Percentiles rank a stretch among this genome's conserved stretches.
Evolutionary conservation across 176 grass and related monocot species (phyloP).

Genomic region (Sorghum bicolor): DNA sequence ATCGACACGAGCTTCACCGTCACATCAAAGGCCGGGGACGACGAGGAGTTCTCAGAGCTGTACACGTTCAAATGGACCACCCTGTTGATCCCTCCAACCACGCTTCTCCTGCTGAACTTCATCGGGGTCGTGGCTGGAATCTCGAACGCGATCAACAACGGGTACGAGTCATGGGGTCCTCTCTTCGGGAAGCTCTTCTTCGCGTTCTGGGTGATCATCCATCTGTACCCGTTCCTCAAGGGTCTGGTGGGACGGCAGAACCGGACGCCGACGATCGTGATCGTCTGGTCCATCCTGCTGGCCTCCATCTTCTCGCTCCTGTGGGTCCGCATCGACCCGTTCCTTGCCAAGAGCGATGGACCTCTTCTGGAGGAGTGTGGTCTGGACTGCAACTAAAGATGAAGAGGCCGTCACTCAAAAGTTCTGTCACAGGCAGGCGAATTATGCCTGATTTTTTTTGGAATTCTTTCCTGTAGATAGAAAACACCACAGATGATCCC

Average conservation of each 20-base stretch:
- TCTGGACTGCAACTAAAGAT: slow-evolving; percentile 57
- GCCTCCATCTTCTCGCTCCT: slow-evolving; percentile 69
- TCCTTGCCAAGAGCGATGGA: slow-evolving; percentile 56
- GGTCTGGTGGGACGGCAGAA: slow-evolving; percentile 70
- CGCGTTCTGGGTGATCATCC: slow-evolving; percentile 78
- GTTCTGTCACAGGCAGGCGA: background rate
- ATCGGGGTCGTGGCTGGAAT: slow-evolving; percentile 63
- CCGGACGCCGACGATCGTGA: slow-evolving; percentile 65
- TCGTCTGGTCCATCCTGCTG: slow-evolving; percentile 76
- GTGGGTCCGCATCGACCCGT: slow-evolving; percentile 66
- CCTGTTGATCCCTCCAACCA: slow-evolving; percentile 57
- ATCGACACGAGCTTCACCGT: slow-evolving; percentile 75
- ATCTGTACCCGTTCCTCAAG: slow-evolving; percentile 76
- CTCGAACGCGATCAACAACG: slow-evolving; percentile 74
- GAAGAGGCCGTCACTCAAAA: background rate
- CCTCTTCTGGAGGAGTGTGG: slow-evolving; percentile 70
- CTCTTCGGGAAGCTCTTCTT: slow-evolving; percentile 78
- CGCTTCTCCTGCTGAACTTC: slow-evolving; percentile 61
- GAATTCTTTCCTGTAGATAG: slow-evolving; percentile 53
- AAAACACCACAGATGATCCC: slow-evolving; percentile 25
- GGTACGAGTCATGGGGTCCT: slow-evolving; percentile 69
- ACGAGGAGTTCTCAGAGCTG: slow-evolving; percentile 64
- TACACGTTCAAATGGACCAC: slow-evolving; percentile 80
- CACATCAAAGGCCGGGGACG: slow-evolving; percentile 63
- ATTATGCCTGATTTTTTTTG: background rate